Evolutionary conservation across 306 rosid species (phyloP).

Genomic region (Alnus glutinosa): DNA sequence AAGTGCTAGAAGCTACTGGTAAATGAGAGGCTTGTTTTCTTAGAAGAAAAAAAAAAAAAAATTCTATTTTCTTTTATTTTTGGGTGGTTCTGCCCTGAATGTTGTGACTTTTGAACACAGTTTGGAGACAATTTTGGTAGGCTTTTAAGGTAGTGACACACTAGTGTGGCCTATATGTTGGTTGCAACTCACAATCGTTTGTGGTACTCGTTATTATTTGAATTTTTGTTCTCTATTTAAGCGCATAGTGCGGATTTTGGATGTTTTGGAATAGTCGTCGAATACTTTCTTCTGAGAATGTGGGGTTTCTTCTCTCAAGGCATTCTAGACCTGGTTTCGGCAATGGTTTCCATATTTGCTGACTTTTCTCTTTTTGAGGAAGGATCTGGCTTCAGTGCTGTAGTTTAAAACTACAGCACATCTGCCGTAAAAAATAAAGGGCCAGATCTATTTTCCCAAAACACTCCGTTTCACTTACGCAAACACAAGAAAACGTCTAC

Average conservation of each 20-base stretch:
- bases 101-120: conserved; percentile 27
- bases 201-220: background rate
- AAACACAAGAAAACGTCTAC: too few relatives aligned
- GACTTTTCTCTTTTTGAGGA: too few relatives aligned
- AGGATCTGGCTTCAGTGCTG: too few relatives aligned
- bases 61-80: too few relatives aligned
- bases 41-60: background rate
- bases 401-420: too few relatives aligned
- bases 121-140: conserved; percentile 54
- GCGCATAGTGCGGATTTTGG: background rate
- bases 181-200: conserved; percentile 3
- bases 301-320: too few relatives aligned
- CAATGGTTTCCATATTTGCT: too few relatives aligned
- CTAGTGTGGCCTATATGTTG: conserved; percentile 28
- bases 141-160: conserved; percentile 32
- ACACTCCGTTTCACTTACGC: too few relatives aligned
- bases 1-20: conserved; percentile 19
- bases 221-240: background rate
- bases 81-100: conserved; percentile 16
- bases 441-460: too few relatives aligned
- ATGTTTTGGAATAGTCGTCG: background rate
- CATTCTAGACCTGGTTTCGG: too few relatives aligned
- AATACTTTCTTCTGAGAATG: background rate
- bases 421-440: too few relatives aligned
- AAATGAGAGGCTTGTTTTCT: conserved; percentile 17